Evolutionary conservation across 257 asterid genomes (phyloP).

Genomic region (Ophiorrhiza pumila): DNA sequence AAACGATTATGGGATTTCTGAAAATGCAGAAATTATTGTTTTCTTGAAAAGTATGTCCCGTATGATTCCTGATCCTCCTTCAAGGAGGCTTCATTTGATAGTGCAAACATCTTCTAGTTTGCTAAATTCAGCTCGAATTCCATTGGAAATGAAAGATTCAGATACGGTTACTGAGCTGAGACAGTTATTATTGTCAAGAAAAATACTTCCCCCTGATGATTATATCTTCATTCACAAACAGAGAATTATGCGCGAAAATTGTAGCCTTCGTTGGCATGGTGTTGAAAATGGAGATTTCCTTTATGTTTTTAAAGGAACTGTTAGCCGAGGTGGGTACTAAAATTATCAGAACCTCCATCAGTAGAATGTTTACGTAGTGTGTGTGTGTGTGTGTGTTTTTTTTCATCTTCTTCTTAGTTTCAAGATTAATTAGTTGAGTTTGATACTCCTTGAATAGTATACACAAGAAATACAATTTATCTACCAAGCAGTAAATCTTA

Average conservation of each 20-base stretch:
- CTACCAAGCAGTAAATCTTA: not conserved
- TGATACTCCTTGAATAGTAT: too few species aligned
- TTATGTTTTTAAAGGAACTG: slow-evolving; percentile 68
- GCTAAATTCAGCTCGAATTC: slow-evolving; percentile 52
- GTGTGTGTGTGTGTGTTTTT: not conserved
- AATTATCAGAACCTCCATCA: not conserved
- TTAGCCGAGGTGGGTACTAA: slow-evolving; percentile 24
- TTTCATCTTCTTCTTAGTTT: too few species aligned
- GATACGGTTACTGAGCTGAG: slow-evolving; percentile 44
- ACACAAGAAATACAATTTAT: not conserved
- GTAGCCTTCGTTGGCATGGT: slow-evolving; percentile 83
- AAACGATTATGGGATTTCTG: slow-evolving; percentile 41
- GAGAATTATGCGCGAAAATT: slow-evolving; percentile 62
- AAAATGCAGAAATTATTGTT: slow-evolving; percentile 44
- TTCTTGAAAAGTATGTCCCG: slow-evolving; percentile 34
- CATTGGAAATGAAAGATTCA: slow-evolving; percentile 53
- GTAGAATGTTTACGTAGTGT: too few species aligned
- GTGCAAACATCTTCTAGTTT: slow-evolving; percentile 65
- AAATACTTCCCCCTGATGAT: slow-evolving; percentile 58
- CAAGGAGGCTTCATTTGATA: slow-evolving; percentile 39
- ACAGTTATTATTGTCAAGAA: slow-evolving; percentile 37
- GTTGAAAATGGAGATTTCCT: slow-evolving; percentile 62
- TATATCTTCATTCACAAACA: slow-evolving; percentile 78
- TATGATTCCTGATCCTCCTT: slow-evolving; percentile 32
- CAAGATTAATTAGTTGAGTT: too few species aligned